Conservation (phyloP, 257 asterid species). For the Solanum bulbocastanum region DNA sequence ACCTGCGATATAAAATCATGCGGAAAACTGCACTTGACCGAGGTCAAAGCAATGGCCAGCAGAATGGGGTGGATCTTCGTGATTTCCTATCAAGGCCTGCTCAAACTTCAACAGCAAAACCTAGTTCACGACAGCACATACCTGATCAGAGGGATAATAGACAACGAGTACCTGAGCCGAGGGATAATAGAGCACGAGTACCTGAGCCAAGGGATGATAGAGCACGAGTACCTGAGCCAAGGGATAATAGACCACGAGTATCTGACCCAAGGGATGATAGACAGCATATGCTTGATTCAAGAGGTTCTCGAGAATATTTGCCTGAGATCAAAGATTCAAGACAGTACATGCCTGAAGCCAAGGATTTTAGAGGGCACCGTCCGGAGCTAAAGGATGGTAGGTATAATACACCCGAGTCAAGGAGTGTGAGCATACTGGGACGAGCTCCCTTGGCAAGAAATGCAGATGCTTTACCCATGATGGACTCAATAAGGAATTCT, state of each 20-base stretch:
- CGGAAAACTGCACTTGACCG: constrained; percentile 34
- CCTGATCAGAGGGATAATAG: constrained; percentile 15
- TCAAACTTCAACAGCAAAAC: constrained; percentile 44
- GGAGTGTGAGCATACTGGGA: constrained; percentile 14
- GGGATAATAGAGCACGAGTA: constrained; percentile 19
- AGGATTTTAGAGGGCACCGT: constrained; percentile 24
- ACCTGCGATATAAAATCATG: constrained; percentile 73
- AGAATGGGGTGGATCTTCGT: constrained; percentile 62
- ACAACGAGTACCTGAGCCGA: constrained; percentile 32
- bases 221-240: constrained; percentile 32
- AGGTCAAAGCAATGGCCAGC: constrained; percentile 32
- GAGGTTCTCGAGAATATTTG: constrained; percentile 15
- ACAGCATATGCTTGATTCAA: neutral
- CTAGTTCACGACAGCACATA: constrained; percentile 21
- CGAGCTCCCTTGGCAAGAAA: constrained; percentile 22
- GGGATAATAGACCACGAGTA: constrained; percentile 19
- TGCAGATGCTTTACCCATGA: constrained; percentile 26
- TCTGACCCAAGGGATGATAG: constrained; percentile 17
- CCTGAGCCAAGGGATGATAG: constrained; percentile 30
- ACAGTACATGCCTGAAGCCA: constrained; percentile 21
- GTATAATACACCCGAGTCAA: constrained; percentile 30
- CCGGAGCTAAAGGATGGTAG: constrained; percentile 32
- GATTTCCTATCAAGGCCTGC: constrained; percentile 80
- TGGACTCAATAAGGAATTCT: constrained; percentile 35
- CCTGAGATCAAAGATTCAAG: constrained; percentile 37